Evolutionary conservation across 75 land plant species (phyloP), one percentile per base, ranked within the genome.

Genomic region (Larix kaempferi): DNA sequence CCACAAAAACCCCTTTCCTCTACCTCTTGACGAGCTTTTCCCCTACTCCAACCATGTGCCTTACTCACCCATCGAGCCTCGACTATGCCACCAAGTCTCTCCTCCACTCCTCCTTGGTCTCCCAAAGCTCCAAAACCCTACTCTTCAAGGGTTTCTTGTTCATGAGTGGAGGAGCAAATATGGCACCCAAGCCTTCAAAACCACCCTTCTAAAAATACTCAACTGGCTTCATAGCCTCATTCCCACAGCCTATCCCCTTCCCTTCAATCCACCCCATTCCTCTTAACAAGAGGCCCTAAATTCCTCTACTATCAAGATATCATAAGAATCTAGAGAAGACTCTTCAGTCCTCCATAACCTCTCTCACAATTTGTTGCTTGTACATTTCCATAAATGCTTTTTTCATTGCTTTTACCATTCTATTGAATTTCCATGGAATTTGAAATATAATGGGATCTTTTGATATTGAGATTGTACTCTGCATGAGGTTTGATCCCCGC

Each of bases 261-360:
- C 94, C 98, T 69, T 91, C 83, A 54, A 59, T 66, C 98, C 98
- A 95, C 44, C 98, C 94, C 75, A 89, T 89, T 3, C 94, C 90
- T 22, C 82, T 69, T 12, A 95, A 83, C 74, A 91, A 33, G 94
- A 94, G 6, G 82, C 88, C 3, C 82, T 94, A 63, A 89, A 95
- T 2, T 80, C 86, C 79, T 95, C 96, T 0, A 95, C 84, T 0
- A 91, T 88, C 27, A 88, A 55, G 1, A 82, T 88, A 26, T 82
- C 85, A 37, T 89, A 93, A 76, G 79, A 85, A 33, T 86, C 89
- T 39, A 84, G 0, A 14, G 90, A 86, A 0, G 59, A 71, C 66
- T 89, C 84, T 14, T 95, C 91, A 73, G 5, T 54, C 54, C 59
- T 69, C 52, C 84, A 93, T 17, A n/a, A 91, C 93, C 6, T 78